These are phyloP conservation scores for Vicia sativa DNA, from an alignment of 306 rosid species.

Conservation along the genomic window DNA sequence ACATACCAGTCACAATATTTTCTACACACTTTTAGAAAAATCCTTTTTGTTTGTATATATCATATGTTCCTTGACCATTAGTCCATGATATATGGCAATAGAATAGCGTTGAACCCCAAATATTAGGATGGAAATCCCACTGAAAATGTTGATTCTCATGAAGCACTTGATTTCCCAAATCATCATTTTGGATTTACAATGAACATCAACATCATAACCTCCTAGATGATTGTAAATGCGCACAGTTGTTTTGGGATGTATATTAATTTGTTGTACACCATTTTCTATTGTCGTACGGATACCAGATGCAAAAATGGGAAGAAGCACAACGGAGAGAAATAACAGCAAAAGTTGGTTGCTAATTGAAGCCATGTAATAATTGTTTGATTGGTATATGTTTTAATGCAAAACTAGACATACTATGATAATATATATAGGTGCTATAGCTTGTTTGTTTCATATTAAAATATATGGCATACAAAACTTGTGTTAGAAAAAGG, in stretches of 20 bases:
- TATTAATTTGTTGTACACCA: background rate
- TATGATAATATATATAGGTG: constrained; percentile 1
- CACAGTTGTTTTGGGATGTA: background rate
- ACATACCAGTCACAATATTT: constrained; percentile 6
- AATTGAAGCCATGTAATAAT: constrained; percentile 13
- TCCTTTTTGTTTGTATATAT: background rate
- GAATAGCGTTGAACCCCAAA: constrained; percentile 8
- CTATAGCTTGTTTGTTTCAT: background rate
- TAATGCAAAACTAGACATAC: background rate
- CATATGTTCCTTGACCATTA: background rate
- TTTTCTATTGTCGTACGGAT: background rate
- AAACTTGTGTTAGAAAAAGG: constrained; percentile 3
- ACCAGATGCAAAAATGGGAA: background rate
- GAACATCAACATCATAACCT: background rate
- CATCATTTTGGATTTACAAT: constrained; percentile 25
- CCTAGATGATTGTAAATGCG: constrained; percentile 2
- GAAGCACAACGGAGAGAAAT: background rate
- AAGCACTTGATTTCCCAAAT: background rate
- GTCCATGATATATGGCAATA: constrained; percentile 19
- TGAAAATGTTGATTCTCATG: background rate
- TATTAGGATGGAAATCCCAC: background rate
- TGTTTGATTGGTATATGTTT: too few relatives aligned
- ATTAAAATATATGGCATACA: background rate
- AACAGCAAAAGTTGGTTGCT: background rate
- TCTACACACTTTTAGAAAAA: background rate